Conservation (phyloP, 2,329 filamentous ascomycete genomes). For the Ascosphaera apis region DNA sequence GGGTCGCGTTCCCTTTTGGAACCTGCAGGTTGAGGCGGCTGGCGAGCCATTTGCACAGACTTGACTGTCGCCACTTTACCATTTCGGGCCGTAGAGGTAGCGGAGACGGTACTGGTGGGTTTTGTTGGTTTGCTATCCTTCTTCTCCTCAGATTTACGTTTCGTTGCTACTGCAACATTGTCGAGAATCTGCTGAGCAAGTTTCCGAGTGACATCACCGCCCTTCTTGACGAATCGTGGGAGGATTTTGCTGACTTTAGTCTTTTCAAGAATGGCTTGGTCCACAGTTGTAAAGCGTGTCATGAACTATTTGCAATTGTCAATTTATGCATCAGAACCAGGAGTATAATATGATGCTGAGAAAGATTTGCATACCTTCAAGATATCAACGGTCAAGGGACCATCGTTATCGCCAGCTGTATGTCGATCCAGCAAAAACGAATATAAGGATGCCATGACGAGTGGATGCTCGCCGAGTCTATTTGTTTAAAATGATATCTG, state of each 20-base stretch:
- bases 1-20: constrained; percentile 18
- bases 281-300: constrained; percentile 31
- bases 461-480: constrained; percentile 27
- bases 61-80: too few relatives aligned
- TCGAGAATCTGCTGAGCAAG: constrained; percentile 32
- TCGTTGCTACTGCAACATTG: constrained; percentile 22
- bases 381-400: constrained; percentile 20
- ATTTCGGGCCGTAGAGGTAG: too few relatives aligned
- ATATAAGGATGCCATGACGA: constrained; percentile 23
- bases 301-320: constrained; percentile 27
- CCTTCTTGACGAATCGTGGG: constrained; percentile 33
- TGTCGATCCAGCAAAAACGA: constrained; percentile 26
- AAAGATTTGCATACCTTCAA: constrained; percentile 18
- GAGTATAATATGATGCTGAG: too few relatives aligned
- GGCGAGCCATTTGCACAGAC: neutral
- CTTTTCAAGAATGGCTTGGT: constrained; percentile 33
- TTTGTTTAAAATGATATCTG: neutral
- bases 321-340: too few relatives aligned
- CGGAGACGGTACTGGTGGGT: too few relatives aligned
- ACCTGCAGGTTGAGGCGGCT: constrained; percentile 12
- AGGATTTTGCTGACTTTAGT: constrained; percentile 37
- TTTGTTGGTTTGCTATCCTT: too few relatives aligned
- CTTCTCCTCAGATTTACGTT: constrained; percentile 17
- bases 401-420: constrained; percentile 24
- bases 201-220: constrained; percentile 31